Conservation (phyloP, 2,329 filamentous ascomycete genomes). For the Zymoseptoria brevis region DNA sequence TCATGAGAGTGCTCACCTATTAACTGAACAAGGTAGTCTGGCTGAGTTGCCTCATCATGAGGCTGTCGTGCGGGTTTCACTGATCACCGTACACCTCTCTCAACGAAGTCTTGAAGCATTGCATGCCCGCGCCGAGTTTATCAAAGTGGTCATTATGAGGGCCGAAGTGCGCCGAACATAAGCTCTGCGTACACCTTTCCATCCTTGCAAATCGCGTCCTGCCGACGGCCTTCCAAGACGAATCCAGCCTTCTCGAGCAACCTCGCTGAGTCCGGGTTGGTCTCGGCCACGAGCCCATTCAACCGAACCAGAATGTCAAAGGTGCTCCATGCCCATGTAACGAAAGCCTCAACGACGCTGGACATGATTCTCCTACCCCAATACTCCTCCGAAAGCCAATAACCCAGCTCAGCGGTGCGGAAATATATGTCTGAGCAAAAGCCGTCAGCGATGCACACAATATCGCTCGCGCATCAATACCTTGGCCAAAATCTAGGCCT, state of each 20-base stretch:
- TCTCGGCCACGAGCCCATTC: conserved; percentile 24
- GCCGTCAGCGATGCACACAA: neutral
- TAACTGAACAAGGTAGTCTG: neutral
- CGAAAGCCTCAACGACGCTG: conserved; percentile 28
- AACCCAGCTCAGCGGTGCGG: conserved; percentile 35
- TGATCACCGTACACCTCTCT: neutral
- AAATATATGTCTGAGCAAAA: conserved; percentile 25
- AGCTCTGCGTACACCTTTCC: conserved; percentile 28
- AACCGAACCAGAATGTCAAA: conserved; percentile 26
- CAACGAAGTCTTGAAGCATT: neutral
- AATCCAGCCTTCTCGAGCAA: conserved; percentile 35
- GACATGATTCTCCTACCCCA: conserved; percentile 30
- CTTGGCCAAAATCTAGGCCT: conserved; percentile 29
- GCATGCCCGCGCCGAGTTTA: neutral
- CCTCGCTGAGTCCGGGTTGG: conserved; percentile 31
- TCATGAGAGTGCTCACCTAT: neutral
- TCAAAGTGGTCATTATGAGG: neutral
- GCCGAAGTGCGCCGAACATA: conserved; percentile 30
- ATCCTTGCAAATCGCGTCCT: conserved; percentile 29
- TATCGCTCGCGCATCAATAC: conserved; percentile 9
- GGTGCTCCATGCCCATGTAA: conserved; percentile 30
- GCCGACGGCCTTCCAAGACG: conserved; percentile 30
- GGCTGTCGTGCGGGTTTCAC: neutral
- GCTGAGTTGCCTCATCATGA: neutral
- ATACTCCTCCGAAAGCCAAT: conserved; percentile 34